Percentiles rank a stretch among this genome's conserved stretches.
Conservation (phyloP, 768 basidiomycete genomes). For the Hortiboletus flavorubellus region DNA sequence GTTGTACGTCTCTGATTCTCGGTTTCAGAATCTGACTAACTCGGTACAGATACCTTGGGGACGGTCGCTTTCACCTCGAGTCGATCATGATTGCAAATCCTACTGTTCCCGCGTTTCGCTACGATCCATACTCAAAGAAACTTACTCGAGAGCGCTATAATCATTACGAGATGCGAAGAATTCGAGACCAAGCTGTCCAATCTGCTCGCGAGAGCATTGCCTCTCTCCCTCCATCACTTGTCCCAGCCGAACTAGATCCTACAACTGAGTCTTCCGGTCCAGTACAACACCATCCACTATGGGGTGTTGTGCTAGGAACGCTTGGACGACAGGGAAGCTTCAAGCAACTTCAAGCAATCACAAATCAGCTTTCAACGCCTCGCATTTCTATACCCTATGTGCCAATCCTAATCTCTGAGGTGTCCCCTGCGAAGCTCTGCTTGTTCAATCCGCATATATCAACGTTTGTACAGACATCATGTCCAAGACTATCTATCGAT, state of each 20-base stretch:
- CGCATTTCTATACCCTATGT: conserved; percentile 66
- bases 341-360: conserved; percentile 84
- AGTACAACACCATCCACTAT: conserved; percentile 38
- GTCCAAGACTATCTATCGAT: conserved; percentile 94
- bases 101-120: conserved; percentile 88
- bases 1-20: conserved; percentile 52
- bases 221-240: conserved; percentile 15
- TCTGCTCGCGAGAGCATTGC: conserved; percentile 65
- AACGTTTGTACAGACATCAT: conserved; percentile 94
- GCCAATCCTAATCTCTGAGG: conserved; percentile 90
- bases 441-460: conserved; percentile 80
- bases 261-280: conserved; percentile 15
- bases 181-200: conserved; percentile 73
- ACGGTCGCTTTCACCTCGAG: conserved; percentile 97
- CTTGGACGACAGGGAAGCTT: conserved; percentile 93
- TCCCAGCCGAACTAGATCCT: conserved; percentile 3
- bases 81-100: conserved; percentile 99
- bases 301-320: conserved; percentile 94
- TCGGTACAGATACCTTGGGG: conserved; percentile 82
- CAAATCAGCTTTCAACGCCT: conserved; percentile 59
- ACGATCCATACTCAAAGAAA: conserved; percentile 98
- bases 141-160: conserved; percentile 90
- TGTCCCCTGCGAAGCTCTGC: conserved; percentile 92
- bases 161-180: conserved; percentile 78
- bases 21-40: not conserved